These are phyloP conservation scores for Phytophthora megakarya DNA, from an alignment of 352 stramenopile genomes.

Conservation along the genomic window DNA sequence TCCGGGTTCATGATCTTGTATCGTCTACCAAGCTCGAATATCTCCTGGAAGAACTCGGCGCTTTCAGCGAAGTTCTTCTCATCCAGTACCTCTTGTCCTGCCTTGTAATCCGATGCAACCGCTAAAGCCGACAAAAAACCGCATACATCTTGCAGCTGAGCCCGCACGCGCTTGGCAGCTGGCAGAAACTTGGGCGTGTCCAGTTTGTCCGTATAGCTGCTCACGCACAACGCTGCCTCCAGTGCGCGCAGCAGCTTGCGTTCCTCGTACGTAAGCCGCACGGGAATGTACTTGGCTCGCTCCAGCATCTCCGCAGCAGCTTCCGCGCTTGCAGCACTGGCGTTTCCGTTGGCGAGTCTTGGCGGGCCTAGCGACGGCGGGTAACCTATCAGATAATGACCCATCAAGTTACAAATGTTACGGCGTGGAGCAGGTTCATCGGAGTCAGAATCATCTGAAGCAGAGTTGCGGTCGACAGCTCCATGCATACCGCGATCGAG, in stretches of 20 bases:
- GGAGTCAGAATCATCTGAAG: slow-evolving; percentile 44
- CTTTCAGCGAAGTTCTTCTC: slow-evolving; percentile 92
- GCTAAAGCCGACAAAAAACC: slow-evolving; percentile 92
- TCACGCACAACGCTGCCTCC: slow-evolving; percentile 93
- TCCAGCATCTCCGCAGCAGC: slow-evolving; percentile 72
- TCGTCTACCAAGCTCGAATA: slow-evolving; percentile 94
- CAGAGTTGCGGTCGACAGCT: slow-evolving; percentile 23
- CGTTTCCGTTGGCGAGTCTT: slow-evolving; percentile 26
- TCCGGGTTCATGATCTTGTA: slow-evolving; percentile 99
- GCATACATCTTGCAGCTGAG: slow-evolving; percentile 92
- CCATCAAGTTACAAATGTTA: slow-evolving; percentile 91
- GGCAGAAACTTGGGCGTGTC: slow-evolving; percentile 76
- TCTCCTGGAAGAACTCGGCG: slow-evolving; percentile 88
- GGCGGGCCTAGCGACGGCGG: slow-evolving; percentile 37
- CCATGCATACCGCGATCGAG: slow-evolving; percentile 37
- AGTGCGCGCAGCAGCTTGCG: slow-evolving; percentile 94
- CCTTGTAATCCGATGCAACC: slow-evolving; percentile 88
- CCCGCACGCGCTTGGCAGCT: slow-evolving; percentile 81
- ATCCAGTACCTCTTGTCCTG: slow-evolving; percentile 85
- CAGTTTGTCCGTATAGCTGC: slow-evolving; percentile 94
- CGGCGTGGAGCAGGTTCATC: slow-evolving; percentile 48
- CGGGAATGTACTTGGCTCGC: slow-evolving; percentile 95
- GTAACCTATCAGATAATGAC: slow-evolving; percentile 83
- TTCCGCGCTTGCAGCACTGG: slow-evolving; percentile 16
- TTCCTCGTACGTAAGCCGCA: slow-evolving; percentile 95